These are phyloP conservation scores for Hyaloscypha bicolor DNA, from an alignment of 495 filamentous ascomycete genomes.

Conservation along the genomic window DNA sequence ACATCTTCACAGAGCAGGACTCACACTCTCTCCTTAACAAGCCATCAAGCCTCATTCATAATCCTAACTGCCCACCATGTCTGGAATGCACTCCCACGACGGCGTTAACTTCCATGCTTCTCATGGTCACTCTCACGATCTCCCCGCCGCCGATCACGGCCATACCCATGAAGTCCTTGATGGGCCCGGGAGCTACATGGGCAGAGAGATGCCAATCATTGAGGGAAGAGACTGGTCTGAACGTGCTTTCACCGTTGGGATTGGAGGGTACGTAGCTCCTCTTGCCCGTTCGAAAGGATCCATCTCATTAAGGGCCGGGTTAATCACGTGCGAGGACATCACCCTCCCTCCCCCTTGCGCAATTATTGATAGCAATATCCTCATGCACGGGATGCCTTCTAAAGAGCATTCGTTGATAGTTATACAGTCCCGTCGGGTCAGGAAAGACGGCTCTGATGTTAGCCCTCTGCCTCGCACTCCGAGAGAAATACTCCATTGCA, in stretches of 20 bases:
- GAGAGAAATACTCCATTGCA: conserved; percentile 78
- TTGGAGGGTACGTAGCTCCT: conserved; percentile 76
- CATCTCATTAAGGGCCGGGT: background rate
- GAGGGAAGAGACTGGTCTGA: conserved; percentile 88
- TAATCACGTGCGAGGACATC: conserved; percentile 11
- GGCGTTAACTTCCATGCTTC: conserved; percentile 29
- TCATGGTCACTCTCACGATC: conserved; percentile 63
- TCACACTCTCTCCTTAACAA: background rate
- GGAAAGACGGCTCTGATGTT: conserved; percentile 98
- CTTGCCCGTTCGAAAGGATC: background rate
- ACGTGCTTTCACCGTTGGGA: conserved; percentile 91
- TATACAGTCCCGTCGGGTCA: conserved; percentile 86
- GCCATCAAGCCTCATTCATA: background rate
- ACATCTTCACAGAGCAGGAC: background rate
- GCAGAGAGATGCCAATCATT: conserved; percentile 91
- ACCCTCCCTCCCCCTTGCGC: too few species aligned
- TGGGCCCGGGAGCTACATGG: conserved; percentile 86
- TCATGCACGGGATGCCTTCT: background rate
- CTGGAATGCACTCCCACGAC: conserved; percentile 13
- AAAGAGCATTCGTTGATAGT: conserved; percentile 9
- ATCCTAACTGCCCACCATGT: conserved; percentile 14
- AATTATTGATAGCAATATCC: too few species aligned
- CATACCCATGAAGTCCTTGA: conserved; percentile 96
- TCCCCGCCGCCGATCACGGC: conserved; percentile 74
- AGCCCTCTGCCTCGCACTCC: conserved; percentile 77